These are phyloP conservation scores for Streptanthus diversifolius DNA, from an alignment of 345 rosid species.

Conservation along the genomic window DNA sequence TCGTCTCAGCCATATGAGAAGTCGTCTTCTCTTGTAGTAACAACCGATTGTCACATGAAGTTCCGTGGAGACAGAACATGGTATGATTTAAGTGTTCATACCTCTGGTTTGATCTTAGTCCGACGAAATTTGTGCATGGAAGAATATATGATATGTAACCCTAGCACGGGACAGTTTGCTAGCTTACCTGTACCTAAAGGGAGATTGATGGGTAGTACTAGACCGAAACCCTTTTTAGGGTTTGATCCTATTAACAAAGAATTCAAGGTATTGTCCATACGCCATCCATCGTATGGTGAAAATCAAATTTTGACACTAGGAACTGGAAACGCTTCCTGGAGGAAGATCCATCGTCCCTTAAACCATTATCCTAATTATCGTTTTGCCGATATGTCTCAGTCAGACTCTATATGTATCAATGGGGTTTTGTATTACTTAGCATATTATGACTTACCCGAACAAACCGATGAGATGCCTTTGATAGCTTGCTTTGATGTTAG, in stretches of 20 bases:
- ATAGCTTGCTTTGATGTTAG: neutral
- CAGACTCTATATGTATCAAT: neutral
- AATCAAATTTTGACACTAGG: neutral
- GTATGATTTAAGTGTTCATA: neutral
- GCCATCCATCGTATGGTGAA: neutral
- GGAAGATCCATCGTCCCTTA: neutral
- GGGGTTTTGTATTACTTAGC: neutral
- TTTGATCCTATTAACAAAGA: neutral
- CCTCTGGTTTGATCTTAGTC: neutral
- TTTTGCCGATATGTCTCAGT: neutral
- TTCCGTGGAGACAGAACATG: neutral
- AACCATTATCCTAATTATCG: neutral
- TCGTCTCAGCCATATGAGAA: neutral
- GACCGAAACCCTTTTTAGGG: neutral
- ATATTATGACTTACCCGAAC: no score
- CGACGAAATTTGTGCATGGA: no score
- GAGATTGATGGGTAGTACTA: neutral
- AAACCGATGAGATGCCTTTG: neutral
- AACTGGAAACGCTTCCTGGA: neutral
- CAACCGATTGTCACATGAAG: neutral
- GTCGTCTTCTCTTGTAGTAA: neutral
- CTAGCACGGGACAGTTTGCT: neutral
- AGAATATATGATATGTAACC: neutral
- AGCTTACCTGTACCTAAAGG: neutral
- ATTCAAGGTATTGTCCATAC: neutral